phyloP scores from a whole-genome alignment of 768 basidiomycete genomes.

The Suillus subluteus region DNA sequence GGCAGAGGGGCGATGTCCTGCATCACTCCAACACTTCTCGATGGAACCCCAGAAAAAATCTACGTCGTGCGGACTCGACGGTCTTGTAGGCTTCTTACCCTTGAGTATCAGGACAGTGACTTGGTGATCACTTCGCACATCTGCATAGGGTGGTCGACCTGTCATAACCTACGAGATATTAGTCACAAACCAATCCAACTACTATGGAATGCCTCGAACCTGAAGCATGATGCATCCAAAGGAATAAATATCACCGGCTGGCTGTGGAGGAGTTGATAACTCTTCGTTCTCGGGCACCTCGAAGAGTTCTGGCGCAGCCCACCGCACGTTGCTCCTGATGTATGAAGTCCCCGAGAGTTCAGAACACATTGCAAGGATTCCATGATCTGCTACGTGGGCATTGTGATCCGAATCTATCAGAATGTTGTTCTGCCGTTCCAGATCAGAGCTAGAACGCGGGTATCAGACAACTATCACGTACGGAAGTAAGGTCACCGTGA shows the following conservation, averaged over 20 bases:
- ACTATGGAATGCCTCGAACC: background rate
- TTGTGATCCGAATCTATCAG: no score
- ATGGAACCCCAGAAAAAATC: constrained; percentile 13
- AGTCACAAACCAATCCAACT: background rate
- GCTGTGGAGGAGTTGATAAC: background rate
- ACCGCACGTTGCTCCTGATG: background rate
- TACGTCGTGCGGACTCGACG: constrained; percentile 19
- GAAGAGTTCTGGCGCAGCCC: constrained; percentile 7
- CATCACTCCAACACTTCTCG: constrained; percentile 8
- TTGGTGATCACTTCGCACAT: constrained; percentile 12
- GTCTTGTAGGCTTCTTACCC: constrained; percentile 17
- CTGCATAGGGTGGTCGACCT: constrained; percentile 8
- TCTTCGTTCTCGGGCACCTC: background rate
- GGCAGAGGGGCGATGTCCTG: constrained; percentile 16
- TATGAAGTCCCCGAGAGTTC: no score
- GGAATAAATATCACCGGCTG: constrained; percentile 5
- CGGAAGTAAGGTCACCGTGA: constrained; percentile 29
- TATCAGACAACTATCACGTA: constrained; percentile 19
- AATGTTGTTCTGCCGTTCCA: no score
- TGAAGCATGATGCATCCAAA: constrained; percentile 12
- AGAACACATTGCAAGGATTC: no score
- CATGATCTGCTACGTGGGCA: no score
- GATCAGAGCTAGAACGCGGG: background rate
- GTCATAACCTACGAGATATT: constrained; percentile 4
- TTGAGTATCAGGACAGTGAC: constrained; percentile 26